Conservation (phyloP, 2,329 filamentous ascomycete genomes). For the Magnaporthiopsis rhizophila region DNA sequence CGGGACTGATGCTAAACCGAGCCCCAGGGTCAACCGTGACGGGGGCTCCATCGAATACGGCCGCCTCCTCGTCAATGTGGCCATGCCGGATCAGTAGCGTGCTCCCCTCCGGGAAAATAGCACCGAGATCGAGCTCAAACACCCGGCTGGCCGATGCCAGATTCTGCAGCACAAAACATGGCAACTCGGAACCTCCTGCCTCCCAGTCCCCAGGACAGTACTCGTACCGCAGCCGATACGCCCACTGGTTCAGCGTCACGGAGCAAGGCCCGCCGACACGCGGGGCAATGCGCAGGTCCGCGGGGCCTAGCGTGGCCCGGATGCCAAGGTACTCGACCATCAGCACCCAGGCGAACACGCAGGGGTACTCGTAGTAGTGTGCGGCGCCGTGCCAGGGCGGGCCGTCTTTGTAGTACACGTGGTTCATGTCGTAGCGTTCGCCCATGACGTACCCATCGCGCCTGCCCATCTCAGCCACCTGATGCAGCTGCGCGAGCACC, state of each 20-base stretch:
- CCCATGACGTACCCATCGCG: conserved; percentile 12
- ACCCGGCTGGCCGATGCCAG: conserved; percentile 4
- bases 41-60: neutral
- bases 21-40: neutral
- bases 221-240: conserved; percentile 9
- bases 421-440: conserved; percentile 13
- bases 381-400: conserved; percentile 12
- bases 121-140: conserved; percentile 8
- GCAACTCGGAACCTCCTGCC: neutral
- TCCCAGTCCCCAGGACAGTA: neutral
- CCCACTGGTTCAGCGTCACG: conserved; percentile 8
- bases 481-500: conserved; percentile 9
- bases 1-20: neutral
- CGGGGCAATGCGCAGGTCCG: conserved; percentile 6
- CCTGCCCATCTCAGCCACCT: conserved; percentile 9
- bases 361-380: conserved; percentile 13
- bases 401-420: conserved; percentile 12
- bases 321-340: conserved; percentile 10
- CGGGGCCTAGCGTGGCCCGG: conserved; percentile 4
- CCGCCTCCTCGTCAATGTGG: neutral
- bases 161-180: conserved; percentile 8
- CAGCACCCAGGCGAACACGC: conserved; percentile 11
- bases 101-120: neutral
- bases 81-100: neutral
- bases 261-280: conserved; percentile 1